These are phyloP conservation scores for Apiospora marii DNA, from an alignment of 2,329 filamentous ascomycete genomes.

Conservation along the genomic window DNA sequence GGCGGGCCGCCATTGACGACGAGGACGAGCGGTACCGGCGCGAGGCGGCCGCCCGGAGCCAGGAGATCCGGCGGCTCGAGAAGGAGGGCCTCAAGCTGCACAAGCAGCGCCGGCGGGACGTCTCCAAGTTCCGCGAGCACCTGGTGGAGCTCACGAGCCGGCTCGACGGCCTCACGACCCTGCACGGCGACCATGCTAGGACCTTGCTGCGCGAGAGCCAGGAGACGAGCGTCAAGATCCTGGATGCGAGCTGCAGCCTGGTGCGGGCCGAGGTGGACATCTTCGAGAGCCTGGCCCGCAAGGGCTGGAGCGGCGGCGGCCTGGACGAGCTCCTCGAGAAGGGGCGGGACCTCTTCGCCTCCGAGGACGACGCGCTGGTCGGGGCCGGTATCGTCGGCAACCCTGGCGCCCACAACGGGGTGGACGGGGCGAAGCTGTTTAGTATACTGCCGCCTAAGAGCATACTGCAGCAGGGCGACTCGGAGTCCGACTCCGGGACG, in stretches of 20 bases:
- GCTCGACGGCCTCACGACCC: constrained; percentile 67
- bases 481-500: constrained; percentile 48
- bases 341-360: constrained; percentile 67
- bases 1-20: constrained; percentile 69
- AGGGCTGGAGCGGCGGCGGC: constrained; percentile 73
- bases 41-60: constrained; percentile 61
- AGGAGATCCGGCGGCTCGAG: constrained; percentile 69
- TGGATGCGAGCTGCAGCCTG: constrained; percentile 70
- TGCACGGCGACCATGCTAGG: constrained; percentile 68
- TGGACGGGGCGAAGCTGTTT: constrained; percentile 61
- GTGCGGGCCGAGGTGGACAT: constrained; percentile 75
- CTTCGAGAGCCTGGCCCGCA: constrained; percentile 70
- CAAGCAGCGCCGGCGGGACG: constrained; percentile 65
- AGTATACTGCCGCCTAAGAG: constrained; percentile 70
- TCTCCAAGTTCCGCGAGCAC: constrained; percentile 68
- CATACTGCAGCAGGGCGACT: constrained; percentile 60
- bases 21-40: constrained; percentile 68
- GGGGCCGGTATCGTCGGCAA: constrained; percentile 39
- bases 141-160: constrained; percentile 68
- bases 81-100: constrained; percentile 71
- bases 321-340: constrained; percentile 71
- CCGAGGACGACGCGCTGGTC: constrained; percentile 42
- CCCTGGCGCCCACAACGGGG: constrained; percentile 41
- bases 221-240: constrained; percentile 67
- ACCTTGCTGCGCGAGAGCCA: constrained; percentile 69